Evolutionary conservation across 306 rosid genomes (phyloP).

Genomic region (Begonia peltatifolia): DNA sequence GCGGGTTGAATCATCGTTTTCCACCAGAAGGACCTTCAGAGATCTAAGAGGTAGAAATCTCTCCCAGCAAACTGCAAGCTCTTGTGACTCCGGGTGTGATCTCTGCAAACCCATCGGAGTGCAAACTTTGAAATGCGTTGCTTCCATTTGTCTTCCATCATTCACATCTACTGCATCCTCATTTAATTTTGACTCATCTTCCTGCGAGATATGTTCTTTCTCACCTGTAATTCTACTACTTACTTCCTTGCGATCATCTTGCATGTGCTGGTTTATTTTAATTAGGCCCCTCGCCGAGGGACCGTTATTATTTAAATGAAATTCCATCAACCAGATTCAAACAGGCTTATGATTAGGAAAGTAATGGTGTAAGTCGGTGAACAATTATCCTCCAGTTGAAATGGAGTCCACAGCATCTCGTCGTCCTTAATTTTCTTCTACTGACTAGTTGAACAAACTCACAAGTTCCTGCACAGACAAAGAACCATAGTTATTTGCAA

Average conservation of each 20-base stretch:
- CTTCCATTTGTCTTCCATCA: not conserved
- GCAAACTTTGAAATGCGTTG: no score
- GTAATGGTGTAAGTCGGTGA: constrained; percentile 8
- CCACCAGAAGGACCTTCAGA: constrained; percentile 25
- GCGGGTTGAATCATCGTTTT: constrained; percentile 29
- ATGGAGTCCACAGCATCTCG: no score
- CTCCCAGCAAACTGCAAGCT: constrained; percentile 21
- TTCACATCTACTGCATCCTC: constrained; percentile 3
- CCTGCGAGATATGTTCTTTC: constrained; percentile 15
- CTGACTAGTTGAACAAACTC: no score
- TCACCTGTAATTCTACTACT: constrained; percentile 13
- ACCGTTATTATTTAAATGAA: constrained; percentile 12
- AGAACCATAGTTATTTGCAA: no score
- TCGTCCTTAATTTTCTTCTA: no score
- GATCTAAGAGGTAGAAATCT: constrained; percentile 21
- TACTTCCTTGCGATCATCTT: constrained; percentile 8
- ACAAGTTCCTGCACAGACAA: no score
- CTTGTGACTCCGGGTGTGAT: constrained; percentile 10
- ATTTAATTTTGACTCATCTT: constrained; percentile 12
- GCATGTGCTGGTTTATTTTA: constrained; percentile 7
- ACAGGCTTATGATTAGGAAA: constrained; percentile 8
- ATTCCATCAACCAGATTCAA: constrained; percentile 14
- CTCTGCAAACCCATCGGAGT: not conserved
- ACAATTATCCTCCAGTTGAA: no score
- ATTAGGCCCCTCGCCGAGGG: not conserved